phyloP scores from a whole-genome alignment of 768 basidiomycete genomes.

The Candolleomyces aberdarensis region DNA sequence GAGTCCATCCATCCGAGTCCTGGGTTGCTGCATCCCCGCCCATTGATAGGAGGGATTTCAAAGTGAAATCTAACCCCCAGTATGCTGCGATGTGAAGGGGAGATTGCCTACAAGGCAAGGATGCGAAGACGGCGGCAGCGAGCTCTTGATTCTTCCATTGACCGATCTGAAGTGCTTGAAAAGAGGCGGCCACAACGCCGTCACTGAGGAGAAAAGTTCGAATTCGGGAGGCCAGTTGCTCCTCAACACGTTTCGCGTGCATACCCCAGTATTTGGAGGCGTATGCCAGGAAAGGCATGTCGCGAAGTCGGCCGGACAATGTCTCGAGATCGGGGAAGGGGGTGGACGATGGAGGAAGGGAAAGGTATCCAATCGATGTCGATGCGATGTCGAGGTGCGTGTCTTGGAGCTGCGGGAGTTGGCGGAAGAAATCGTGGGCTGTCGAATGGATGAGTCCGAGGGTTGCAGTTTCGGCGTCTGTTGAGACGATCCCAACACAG shows the following conservation, averaged over 20 bases:
- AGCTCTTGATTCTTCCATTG: neutral
- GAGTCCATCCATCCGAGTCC: neutral
- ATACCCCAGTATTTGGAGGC: neutral
- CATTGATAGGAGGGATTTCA: neutral
- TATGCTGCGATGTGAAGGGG: neutral
- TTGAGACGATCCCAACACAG: neutral
- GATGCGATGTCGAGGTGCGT: neutral
- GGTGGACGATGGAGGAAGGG: neutral
- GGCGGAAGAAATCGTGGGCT: neutral
- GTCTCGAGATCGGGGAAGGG: neutral
- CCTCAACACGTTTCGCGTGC: neutral
- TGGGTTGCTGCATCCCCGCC: neutral
- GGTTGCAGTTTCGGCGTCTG: neutral
- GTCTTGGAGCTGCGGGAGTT: neutral
- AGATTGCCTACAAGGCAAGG: neutral
- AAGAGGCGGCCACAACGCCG: neutral
- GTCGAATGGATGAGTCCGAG: neutral
- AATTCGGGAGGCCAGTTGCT: neutral
- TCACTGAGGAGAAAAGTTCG: neutral
- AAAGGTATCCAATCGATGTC: neutral
- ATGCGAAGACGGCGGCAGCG: neutral
- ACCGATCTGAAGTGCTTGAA: neutral
- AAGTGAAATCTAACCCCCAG: neutral
- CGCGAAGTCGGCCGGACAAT: neutral
- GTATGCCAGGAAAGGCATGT: neutral